Evolutionary conservation across 768 basidiomycete species (phyloP), one percentile per base, ranked within the genome.

Genomic region (Trametes cinnabarina): DNA sequence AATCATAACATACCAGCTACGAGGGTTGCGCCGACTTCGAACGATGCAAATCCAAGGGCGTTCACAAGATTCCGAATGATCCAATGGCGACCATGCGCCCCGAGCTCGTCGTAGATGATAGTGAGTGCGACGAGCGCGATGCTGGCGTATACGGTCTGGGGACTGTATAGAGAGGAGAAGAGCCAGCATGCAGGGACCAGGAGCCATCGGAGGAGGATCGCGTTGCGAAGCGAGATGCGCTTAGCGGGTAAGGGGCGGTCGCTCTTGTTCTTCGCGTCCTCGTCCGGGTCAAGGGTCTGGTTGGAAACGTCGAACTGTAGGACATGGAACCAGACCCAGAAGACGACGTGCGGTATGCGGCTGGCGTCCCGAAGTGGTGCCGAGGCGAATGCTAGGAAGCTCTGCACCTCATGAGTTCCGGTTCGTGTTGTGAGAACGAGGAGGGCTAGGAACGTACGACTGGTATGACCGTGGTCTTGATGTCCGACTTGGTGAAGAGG

Each of bases 201-300:
- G 5, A 40, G 58, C 73, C 73, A 77, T 7, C 77, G 72, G 17
- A 76, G 59, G 3, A 57, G 34, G 3, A 55, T 40, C 6, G 73
- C 67, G 2, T 63, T 43, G 3, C 30, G 3, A 11, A 63, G 30
- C 3, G 70, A 61, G 12, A 78, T 66, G 9, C 72, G 68, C 9
- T 71, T 65, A 0, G 76, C 62, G 5, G 77, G 75, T 3, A 78
- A 47, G 3, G 77, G 77, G 7, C 77, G 61, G 70, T 71, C 72
- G 12, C 73, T 68, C 57, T 71, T 72, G 61, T 75, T 76, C 3
- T 60, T 37, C 6, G 62, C 60, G 54, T 75, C 75, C 52, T 76
- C 75, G 14, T 67, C 50, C 0, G 56, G 51, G 2, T 56, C 63
- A 7, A 64, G 44, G 12, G 55, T 58, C 34, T 75, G 76, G 54